phyloP scores from a whole-genome alignment of 139 green algal species.

The Closterium sp. region DNA sequence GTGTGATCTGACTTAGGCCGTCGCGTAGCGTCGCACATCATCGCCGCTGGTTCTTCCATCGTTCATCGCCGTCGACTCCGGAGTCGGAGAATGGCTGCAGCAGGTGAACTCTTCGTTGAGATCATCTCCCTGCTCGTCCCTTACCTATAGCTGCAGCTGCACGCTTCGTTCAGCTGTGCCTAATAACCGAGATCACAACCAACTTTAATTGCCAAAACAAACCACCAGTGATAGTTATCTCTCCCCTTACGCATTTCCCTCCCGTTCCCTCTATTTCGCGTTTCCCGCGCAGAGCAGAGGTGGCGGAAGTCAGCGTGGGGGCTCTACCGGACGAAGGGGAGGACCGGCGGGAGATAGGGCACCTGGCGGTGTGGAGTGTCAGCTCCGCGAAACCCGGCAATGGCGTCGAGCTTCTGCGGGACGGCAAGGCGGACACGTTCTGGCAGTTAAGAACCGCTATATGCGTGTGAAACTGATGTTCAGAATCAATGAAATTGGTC shows the following conservation, averaged over 20 bases:
- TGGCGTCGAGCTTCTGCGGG: constrained; percentile 89
- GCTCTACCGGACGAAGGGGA: neutral
- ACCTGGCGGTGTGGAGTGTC: constrained; percentile 87
- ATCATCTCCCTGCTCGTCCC: neutral
- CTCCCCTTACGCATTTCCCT: neutral
- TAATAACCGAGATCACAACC: too few species aligned
- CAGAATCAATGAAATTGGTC: neutral
- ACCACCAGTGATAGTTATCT: neutral
- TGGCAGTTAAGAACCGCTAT: constrained; percentile 71
- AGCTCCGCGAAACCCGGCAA: constrained; percentile 94
- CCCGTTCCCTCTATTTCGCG: neutral
- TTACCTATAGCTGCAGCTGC: neutral
- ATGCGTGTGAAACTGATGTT: neutral
- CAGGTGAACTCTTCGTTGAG: neutral
- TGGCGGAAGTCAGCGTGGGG: neutral
- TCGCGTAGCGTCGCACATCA: neutral
- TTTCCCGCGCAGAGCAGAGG: neutral
- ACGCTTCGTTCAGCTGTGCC: too few species aligned
- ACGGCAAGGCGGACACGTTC: constrained; percentile 87
- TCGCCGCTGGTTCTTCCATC: neutral
- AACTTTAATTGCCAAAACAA: neutral
- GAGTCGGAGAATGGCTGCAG: neutral
- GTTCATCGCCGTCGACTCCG: neutral
- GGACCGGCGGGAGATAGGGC: constrained; percentile 71
- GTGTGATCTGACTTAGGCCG: neutral